A percentile compares a stretch with the other conserved stretches of the same genome.
Conservation (phyloP, 169 alveolate species). For the Plasmodium vinckei region DNA sequence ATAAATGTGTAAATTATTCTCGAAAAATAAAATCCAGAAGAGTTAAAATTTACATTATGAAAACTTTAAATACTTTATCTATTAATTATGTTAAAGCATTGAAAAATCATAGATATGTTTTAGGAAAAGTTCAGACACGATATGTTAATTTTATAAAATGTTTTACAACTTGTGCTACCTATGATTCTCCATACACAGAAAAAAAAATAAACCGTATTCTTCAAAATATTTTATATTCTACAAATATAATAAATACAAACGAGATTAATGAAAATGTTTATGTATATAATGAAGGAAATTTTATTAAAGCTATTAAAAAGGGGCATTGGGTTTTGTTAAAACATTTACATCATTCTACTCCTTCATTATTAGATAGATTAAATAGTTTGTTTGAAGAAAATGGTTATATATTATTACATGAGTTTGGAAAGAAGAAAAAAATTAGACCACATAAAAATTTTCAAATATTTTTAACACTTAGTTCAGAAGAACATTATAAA, state of each 20-base stretch:
- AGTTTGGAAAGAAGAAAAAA: conserved; percentile 87
- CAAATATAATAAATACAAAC: conserved; percentile 27
- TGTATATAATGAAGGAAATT: conserved; percentile 89
- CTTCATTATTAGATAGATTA: conserved; percentile 95
- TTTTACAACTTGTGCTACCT: background rate
- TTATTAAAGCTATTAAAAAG: conserved; percentile 90
- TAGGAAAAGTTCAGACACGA: background rate
- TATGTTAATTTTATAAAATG: conserved; percentile 4
- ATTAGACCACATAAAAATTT: conserved; percentile 91
- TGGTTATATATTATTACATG: conserved; percentile 80
- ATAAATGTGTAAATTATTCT: background rate
- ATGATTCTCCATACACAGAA: background rate
- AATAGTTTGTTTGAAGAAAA: conserved; percentile 94
- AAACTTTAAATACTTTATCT: conserved; percentile 6
- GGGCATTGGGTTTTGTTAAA: conserved; percentile 95
- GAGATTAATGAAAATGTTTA: conserved; percentile 74
- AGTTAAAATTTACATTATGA: conserved; percentile 19
- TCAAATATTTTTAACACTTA: conserved; percentile 89
- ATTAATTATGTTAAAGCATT: conserved; percentile 6
- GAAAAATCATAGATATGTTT: background rate
- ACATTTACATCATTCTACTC: conserved; percentile 91
- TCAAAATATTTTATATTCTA: conserved; percentile 1
- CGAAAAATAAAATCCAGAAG: background rate
- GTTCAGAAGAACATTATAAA: conserved; percentile 80
- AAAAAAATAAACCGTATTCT: conserved; percentile 11